Base-by-base conservation (phyloP, 148 eudicot genomes). In the Tetragonia tetragonoides region DNA sequence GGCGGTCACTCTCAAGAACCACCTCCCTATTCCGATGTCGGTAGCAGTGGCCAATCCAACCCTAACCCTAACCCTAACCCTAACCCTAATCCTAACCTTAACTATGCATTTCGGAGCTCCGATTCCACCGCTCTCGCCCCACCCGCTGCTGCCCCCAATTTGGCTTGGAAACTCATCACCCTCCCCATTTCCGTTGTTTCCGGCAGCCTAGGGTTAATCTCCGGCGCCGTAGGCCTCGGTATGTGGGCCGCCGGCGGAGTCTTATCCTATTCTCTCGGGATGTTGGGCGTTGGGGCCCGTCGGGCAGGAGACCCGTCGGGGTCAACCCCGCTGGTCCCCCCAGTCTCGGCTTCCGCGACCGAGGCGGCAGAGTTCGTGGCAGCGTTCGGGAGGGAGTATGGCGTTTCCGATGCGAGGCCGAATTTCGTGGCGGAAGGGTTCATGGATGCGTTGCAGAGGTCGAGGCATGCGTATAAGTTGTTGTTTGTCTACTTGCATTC, bases 391-490 rank as follows among this genome's bases (percentile, higher is more conserved):
- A 83, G 92, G 73, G 97, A 87, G 41, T 94, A 90, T 42, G 79
- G 77, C 23, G n/a, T 34, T 10, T 2, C 40, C 38, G 49, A 69
- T 2, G n/a, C 46, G 67, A 80, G 87, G 76, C 95, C 97, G 42
- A 85, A 74, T 62, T 94, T 94, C 15, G 95, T 89, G 15, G 53
- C 78, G 0, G 97, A 92, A 68, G 90, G 92, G 73, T 94, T 94
- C 78, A 92, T 94, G 97, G 98, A 94, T 14, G 97, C 97, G 23
- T 75, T 94, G 78, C 97, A 94, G 84, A 73, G 93, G 87, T 94
- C 98, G 7, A 75, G 93, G 68, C 85, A 76, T 9, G 97, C 82
- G 40, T 92, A 83, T 64, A 94, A 92, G 89, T 68, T 94, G 68
- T 59, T 94, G 83, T 92, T 90, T 82, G 95, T 94, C 46, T 92